Evolutionary conservation across 805 yeast species (phyloP), one percentile per base, ranked within the genome.

Genomic region (Candida multigemmis): DNA sequence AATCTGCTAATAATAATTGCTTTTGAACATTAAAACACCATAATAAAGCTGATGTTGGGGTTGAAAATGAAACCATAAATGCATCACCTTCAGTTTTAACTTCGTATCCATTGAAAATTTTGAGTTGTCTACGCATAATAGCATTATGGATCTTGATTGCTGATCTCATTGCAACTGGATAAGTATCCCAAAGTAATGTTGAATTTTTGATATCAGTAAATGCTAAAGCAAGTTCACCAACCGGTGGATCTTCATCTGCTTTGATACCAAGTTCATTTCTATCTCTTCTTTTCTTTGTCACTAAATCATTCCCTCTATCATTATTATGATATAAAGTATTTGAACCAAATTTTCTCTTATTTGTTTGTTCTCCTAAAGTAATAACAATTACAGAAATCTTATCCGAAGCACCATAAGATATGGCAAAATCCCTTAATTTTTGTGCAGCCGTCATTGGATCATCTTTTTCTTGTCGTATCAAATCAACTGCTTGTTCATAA

Each of bases 11-110:
- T 7, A 74, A 67, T 25, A 91, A 59, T 48, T 84, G 93, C 30
- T 78, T 70, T 50, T 91, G 99, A 5, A 89, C 95, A 25, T 82
- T 78, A 50, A 87, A 77, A 60, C 96, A 85, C 97, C 98, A 91
- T 19, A 85, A 64, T 35, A 91, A 60, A 0, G 97, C 97, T 12
- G 89, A 68, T 0, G 89, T 73, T 1, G 94, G 89, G 0, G 94
- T 78, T 1, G 96, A 94, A 52, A 91, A 91, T 8, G 96, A 84
- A 9, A 91, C 96, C 84, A 91, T 87, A 42, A 91, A 91, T 0
- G 98, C 95, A 65, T 91, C 99, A 47, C 99, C 99, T 73, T 91
- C 99, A 2, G 96, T 91, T 50, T 91, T 91, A 15, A 91, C 98
- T 51, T 91, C 99, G 49, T 91, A 91, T 2, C 98, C 99, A 19